Base-by-base conservation (phyloP, 257 asterid species). In the Salvia rosmarinus region DNA sequence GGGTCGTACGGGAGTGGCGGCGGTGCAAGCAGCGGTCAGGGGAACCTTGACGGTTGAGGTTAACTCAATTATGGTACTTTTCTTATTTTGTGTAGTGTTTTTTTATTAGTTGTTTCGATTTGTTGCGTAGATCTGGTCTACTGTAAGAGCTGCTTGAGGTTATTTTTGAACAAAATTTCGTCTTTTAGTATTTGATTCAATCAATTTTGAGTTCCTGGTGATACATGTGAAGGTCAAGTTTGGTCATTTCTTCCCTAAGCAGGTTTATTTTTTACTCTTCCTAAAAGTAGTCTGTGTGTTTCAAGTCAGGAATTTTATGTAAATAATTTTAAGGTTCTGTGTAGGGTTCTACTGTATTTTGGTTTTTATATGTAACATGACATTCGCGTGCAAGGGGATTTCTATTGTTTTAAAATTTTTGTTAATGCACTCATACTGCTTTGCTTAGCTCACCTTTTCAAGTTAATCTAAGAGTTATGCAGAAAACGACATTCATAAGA, bases 1-100 rank as follows among this genome's bases (percentile, higher is more conserved):
- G 88, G 85, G 4, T 73, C 91, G 3, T 89, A 87, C 58, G 95
- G 77, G 39, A 78, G 85, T 47, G 84, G 85, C 16, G 88, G 82
- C 19, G 87, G 83, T 35, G 69, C 72, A 35, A 79, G 83, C 74
- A 82, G 84, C 64, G 85, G 83, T 6, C 94, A 87, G 82, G 91
- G 84, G 3, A 87, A 79, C 76, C 84, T 87, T 49, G 93, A 88
- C 67, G 96, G 87, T 47, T 84, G 85, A 83, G 87, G 96, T 87
- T 87, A 83, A 82, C 67, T 57, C 30, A 59, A 64, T 67, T 28
- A 21, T 67, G 2, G 47, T 21, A n/a, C 34, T 59, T 34, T 23
- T 2, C 10, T 4, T 4, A 2, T 11, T 43, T 6, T 56, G 6
- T 60, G 14, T 61, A 6, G 4, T 20, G 13, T 2, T 4, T 10